phyloP scores from a whole-genome alignment of 345 rosid genomes.

The Euphorbia pulcherrima region DNA sequence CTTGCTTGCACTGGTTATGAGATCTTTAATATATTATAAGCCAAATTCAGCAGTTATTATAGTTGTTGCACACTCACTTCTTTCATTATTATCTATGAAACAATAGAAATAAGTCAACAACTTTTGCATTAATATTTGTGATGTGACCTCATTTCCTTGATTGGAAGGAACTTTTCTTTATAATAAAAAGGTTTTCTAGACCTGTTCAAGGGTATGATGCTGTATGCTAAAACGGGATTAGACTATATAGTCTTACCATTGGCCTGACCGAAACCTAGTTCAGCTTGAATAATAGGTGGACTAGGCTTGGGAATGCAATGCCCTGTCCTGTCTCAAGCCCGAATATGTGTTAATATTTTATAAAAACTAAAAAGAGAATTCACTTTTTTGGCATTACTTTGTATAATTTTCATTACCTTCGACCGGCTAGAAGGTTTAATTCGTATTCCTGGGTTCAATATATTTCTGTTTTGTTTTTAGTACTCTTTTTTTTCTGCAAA shows the following conservation, averaged over 20 bases:
- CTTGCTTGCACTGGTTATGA: neutral
- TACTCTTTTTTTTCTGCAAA: neutral
- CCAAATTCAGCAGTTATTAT: neutral
- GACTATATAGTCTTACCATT: neutral
- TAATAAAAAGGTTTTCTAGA: neutral
- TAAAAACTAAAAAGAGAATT: no score
- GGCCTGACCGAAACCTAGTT: neutral
- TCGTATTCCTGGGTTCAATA: neutral
- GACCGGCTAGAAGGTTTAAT: neutral
- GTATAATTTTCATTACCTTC: neutral
- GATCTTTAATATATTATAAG: neutral
- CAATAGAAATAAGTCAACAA: neutral
- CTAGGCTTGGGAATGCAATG: no score
- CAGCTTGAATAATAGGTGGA: no score
- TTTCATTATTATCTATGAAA: neutral
- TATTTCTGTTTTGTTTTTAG: no score
- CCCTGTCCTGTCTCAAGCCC: no score
- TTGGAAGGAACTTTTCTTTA: constrained; percentile 9
- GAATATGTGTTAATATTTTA: no score
- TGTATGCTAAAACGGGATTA: neutral
- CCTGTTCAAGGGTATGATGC: neutral
- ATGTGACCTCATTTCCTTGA: neutral
- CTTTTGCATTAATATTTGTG: neutral
- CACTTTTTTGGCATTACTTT: neutral
- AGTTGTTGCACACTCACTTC: neutral